phyloP scores from a whole-genome alignment of 176 grass and related monocot species.

The Rhynchospora tenuis region DNA sequence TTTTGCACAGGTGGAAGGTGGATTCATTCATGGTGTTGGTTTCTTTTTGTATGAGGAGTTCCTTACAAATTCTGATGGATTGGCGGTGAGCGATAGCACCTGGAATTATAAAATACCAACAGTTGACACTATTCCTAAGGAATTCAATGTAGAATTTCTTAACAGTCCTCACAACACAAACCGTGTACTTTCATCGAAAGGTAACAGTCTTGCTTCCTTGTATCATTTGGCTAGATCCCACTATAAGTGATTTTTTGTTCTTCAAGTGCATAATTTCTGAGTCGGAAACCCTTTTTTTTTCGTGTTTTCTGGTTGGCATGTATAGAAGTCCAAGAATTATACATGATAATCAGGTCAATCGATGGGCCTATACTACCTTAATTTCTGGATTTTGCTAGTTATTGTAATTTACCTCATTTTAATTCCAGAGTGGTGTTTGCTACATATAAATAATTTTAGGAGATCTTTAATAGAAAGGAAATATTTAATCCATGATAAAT shows the following conservation, averaged over 20 bases:
- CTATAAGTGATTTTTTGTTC: not conserved
- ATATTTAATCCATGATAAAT: not conserved
- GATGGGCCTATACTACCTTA: not conserved
- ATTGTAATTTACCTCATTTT: not conserved
- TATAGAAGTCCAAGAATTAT: not conserved
- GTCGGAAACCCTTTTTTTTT: not conserved
- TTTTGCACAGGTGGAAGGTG: constrained; percentile 44
- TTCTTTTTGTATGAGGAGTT: constrained; percentile 81
- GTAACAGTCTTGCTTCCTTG: constrained; percentile 17
- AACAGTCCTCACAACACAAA: constrained; percentile 50
- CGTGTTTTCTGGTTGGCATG: not conserved
- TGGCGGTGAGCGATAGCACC: constrained; percentile 60
- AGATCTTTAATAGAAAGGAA: not conserved
- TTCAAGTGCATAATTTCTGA: not conserved
- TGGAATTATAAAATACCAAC: constrained; percentile 90
- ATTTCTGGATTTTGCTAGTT: not conserved
- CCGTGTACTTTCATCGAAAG: constrained; percentile 77
- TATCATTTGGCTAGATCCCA: not conserved
- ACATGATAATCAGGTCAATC: not conserved
- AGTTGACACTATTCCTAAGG: constrained; percentile 69
- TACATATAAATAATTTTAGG: no score
- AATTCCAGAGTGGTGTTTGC: no score
- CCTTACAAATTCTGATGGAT: constrained; percentile 51
- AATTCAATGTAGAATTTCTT: constrained; percentile 69
- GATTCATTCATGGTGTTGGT: constrained; percentile 72